Evolutionary conservation across 164 flowering plant genomes (phyloP), one percentile per base, ranked within the genome.

Genomic region (Tinospora cordifolia): DNA sequence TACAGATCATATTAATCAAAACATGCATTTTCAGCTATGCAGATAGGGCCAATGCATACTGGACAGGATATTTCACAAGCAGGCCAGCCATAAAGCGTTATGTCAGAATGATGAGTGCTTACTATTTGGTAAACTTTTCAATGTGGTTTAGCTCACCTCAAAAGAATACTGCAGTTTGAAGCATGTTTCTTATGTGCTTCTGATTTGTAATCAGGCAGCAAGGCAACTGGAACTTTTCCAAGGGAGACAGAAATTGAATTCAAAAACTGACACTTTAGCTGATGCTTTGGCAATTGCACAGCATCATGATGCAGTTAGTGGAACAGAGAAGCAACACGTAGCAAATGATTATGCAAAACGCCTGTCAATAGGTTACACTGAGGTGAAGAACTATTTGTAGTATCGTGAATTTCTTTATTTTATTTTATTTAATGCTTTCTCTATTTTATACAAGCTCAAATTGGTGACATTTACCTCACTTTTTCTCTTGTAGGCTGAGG

Each of bases 231-330:
- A 95, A 66, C 86, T 80, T 75, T 81, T 90, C 46, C 75, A 30
- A 75, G 99, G 99, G 51, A 89, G 88, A 78, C 80, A 66, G 67
- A 71, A 66, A 36, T 76, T 83, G 46, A 87, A 90, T 25, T 87
- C 92, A 39, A 89, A 83, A 27, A 88, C 93, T 30, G 91, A 87
- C 71, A 68, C 79, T 65, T 76, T 95, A 67, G 99, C 85, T 9
- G 92, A 95, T 84, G 98, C 99, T 68, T 82, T 95, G 76, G 99
- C 93, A 60, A 83, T 94, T 74, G 93, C 91, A 73, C 99, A 94
- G 76, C 99, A 94, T 81, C 99, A 94, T 78, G 99, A 95, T 88
- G 99, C 90, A 66, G 97, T 95, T 67, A 82, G 83, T 80, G 98
- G 99, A 51, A 95, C 99, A 19, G 84, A 76, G 74, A 84, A 88